Conservation (phyloP, 768 basidiomycete species). For the Hericium erinaceus region DNA sequence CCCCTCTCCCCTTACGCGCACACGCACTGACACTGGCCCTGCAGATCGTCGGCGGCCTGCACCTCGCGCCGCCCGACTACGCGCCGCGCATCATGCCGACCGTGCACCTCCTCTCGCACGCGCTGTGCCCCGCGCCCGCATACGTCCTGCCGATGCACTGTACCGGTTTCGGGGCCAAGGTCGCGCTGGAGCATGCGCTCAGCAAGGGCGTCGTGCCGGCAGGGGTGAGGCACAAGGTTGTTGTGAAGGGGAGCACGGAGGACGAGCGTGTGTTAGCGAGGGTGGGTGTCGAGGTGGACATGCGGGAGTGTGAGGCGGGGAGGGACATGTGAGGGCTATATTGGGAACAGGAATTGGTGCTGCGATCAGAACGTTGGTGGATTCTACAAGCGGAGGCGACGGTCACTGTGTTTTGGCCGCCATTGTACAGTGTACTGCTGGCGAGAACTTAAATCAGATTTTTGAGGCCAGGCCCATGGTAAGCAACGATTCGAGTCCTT, state of each 20-base stretch:
- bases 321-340: too few species aligned
- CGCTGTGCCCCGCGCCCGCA: conserved; percentile 50
- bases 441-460: too few species aligned
- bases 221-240: conserved; percentile 61
- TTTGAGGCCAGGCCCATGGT: too few species aligned
- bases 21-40: background rate
- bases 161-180: conserved; percentile 65
- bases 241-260: conserved; percentile 39
- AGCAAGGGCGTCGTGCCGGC: conserved; percentile 74
- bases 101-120: conserved; percentile 56
- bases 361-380: too few species aligned
- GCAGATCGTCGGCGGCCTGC: conserved; percentile 73
- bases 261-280: conserved; percentile 21
- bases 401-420: too few species aligned
- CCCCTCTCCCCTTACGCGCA: background rate
- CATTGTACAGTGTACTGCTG: too few species aligned
- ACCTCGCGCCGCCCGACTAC: conserved; percentile 46
- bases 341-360: too few species aligned
- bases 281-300: too few species aligned
- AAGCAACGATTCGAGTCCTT: too few species aligned
- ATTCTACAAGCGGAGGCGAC: too few species aligned
- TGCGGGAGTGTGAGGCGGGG: too few species aligned
- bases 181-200: conserved; percentile 58
- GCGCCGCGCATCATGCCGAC: conserved; percentile 54
- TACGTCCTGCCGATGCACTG: conserved; percentile 84